Conservation (phyloP, 805 yeast species). For the Ogataea methylovora region DNA sequence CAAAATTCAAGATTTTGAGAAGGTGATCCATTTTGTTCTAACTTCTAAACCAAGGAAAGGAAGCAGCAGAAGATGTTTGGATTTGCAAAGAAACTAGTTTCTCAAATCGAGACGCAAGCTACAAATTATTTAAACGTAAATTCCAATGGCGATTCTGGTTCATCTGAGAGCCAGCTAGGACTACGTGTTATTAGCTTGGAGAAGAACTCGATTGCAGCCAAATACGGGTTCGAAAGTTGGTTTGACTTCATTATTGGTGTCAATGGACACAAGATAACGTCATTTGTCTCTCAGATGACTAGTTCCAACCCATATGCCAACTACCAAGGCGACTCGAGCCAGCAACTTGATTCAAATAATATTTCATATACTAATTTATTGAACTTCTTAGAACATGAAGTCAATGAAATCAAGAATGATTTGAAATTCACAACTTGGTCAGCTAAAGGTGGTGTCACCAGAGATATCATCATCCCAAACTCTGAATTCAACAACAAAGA, state of each 20-base stretch:
- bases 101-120: conserved; percentile 36
- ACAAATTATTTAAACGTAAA: conserved; percentile 15
- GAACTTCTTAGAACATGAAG: conserved; percentile 19
- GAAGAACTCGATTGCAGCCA: conserved; percentile 37
- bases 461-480: conserved; percentile 31
- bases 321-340: conserved; percentile 4
- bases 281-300: conserved; percentile 14
- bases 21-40: too few relatives aligned
- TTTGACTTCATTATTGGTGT: conserved; percentile 83
- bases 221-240: conserved; percentile 66
- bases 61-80: too few relatives aligned
- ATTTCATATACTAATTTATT: conserved; percentile 15
- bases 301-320: conserved; percentile 20
- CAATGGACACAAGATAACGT: conserved; percentile 57
- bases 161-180: conserved; percentile 32
- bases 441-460: conserved; percentile 70
- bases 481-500: conserved; percentile 13
- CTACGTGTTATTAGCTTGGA: conserved; percentile 49
- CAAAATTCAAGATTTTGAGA: too few relatives aligned
- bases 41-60: too few relatives aligned
- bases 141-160: conserved; percentile 7
- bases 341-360: neutral
- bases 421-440: conserved; percentile 67
- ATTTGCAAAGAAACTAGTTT: conserved; percentile 58
- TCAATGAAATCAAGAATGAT: conserved; percentile 17